A percentile compares a stretch with the other conserved stretches of the same genome.
These are phyloP conservation scores for Diddensiella santjacobensis DNA, from an alignment of 805 yeast species.

Conservation along the genomic window DNA sequence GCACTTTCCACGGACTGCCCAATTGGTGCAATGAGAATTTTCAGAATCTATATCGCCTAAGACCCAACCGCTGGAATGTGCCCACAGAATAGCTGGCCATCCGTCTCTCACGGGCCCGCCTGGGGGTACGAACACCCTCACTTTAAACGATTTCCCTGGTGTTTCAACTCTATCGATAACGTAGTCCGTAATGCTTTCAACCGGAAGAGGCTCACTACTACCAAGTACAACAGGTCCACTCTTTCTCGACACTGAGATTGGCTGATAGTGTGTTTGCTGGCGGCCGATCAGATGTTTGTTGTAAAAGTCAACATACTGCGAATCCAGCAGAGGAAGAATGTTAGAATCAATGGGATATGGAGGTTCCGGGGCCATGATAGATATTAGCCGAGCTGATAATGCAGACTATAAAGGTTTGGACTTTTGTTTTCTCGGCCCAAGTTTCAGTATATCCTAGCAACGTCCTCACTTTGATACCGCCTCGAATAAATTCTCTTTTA, in stretches of 20 bases:
- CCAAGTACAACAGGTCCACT: conserved; percentile 15
- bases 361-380: conserved; percentile 20
- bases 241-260: conserved; percentile 11
- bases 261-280: conserved; percentile 15
- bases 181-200: conserved; percentile 9
- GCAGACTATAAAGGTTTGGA: too few relatives aligned
- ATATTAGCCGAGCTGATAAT: too few relatives aligned
- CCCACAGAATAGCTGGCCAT: conserved; percentile 38
- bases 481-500: too few relatives aligned
- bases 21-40: conserved; percentile 41
- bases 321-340: conserved; percentile 34
- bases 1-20: conserved; percentile 37
- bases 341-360: conserved; percentile 35
- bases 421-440: too few relatives aligned
- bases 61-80: conserved; percentile 47
- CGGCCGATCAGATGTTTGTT: conserved; percentile 27
- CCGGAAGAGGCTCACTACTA: conserved; percentile 9
- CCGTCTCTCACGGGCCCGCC: conserved; percentile 37
- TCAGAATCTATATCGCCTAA: conserved; percentile 41
- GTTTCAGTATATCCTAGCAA: too few relatives aligned
- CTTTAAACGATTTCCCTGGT: conserved; percentile 22
- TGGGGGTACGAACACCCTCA: conserved; percentile 39
- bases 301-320: conserved; percentile 39
- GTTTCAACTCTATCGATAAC: conserved; percentile 28
- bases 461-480: too few relatives aligned